Evolutionary conservation across 2,329 filamentous ascomycete genomes (phyloP), one percentile per base, ranked within the genome.

Genomic region (Penicillium rolfsii): DNA sequence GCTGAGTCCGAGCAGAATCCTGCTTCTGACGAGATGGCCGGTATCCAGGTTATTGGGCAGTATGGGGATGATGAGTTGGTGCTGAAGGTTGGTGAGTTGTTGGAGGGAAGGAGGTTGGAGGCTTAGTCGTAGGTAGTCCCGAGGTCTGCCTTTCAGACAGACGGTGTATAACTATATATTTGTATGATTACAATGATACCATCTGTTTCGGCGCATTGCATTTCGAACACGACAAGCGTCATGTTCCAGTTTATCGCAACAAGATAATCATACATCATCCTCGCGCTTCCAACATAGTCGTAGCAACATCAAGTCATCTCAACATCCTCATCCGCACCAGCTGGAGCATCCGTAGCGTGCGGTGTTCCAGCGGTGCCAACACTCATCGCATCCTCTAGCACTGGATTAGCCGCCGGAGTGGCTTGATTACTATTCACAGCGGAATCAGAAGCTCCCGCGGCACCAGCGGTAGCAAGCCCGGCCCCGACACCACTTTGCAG

Each of bases 1-100:
- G 73, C 57, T 5, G 57, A 43, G 26, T 52, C 59, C 7, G 35
- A 45, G 19, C 43, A 58, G 11, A 56, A 55, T 22, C 36, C 63
- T 1, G 61, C 58, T 12, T 57, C 59, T 2, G 64, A 66, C 8
- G 63, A 70, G 24, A 55, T 75, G 12, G 68, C 76, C 19, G 80
- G 80, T 1, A 78, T 82, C 24, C 80, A 82, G 58, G 66, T 81
- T 3, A 76, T 82, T 38, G 80, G 80, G 9, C 80, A 82, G 63
- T 82, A 78, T 64, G 80, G 80, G 1, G 77, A 80, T 55, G 80
- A 82, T 63, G 69, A 75, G 30, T 65, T 79, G 40, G 77, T 80
- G 5, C 62, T 80, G 50, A 72, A 71, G 53, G 74, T 78, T 26
- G 77, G 74, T 14, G 71, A 73, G 58, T 57, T 76, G 56, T 58